These are phyloP conservation scores for Kalanchoe fedtschenkoi DNA, from an alignment of 164 flowering plant genomes.

Conservation along the genomic window DNA sequence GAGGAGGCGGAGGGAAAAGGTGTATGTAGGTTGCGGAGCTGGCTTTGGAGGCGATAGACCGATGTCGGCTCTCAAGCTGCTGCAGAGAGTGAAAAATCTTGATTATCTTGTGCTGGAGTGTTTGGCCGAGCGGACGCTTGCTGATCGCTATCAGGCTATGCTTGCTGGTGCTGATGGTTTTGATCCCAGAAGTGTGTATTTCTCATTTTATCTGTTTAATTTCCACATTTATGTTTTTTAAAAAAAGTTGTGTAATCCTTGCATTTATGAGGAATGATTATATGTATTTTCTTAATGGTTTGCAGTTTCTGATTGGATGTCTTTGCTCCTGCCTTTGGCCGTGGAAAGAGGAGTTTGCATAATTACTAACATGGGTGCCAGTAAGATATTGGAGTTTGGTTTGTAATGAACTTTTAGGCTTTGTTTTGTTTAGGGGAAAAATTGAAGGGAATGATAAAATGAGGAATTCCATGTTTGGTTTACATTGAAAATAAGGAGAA, in stretches of 20 bases:
- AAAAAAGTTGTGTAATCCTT: not conserved
- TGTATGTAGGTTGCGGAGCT: constrained; percentile 88
- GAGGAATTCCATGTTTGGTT: too few species aligned
- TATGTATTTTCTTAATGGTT: not conserved
- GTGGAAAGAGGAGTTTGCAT: constrained; percentile 70
- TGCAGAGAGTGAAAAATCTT: constrained; percentile 57
- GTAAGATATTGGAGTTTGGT: constrained; percentile 25
- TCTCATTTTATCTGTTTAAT: not conserved
- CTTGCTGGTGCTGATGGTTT: constrained; percentile 67
- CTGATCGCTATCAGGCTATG: constrained; percentile 66
- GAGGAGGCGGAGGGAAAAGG: constrained; percentile 52
- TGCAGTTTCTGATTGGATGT: constrained; percentile 89
- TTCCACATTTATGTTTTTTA: not conserved
- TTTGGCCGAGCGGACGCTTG: constrained; percentile 90
- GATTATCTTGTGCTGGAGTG: constrained; percentile 90
- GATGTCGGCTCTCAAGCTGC: constrained; percentile 72
- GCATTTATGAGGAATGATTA: not conserved
- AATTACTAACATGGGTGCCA: constrained; percentile 97
- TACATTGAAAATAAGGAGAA: too few species aligned
- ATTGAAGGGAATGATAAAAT: too few species aligned
- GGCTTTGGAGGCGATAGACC: constrained; percentile 96
- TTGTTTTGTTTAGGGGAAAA: too few species aligned
- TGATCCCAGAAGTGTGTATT: constrained; percentile 67
- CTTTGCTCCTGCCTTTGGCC: constrained; percentile 69
- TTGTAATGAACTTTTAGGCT: not conserved